Percentiles rank a stretch among this genome's conserved stretches.
phyloP scores from a whole-genome alignment of 345 rosid genomes.

The Pseudoturritis turrita region DNA sequence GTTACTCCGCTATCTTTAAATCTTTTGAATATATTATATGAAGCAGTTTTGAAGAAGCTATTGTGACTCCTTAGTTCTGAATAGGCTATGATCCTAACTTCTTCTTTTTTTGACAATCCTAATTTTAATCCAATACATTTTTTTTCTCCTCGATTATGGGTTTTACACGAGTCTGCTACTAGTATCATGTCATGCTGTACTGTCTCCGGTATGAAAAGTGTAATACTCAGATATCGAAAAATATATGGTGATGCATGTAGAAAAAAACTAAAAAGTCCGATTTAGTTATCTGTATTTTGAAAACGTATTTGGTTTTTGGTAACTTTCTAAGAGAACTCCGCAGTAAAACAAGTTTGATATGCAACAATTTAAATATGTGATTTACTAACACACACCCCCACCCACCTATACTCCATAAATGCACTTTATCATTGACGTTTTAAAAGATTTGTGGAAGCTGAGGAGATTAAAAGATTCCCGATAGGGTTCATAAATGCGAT shows the following conservation, averaged over 20 bases:
- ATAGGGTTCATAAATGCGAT: not conserved
- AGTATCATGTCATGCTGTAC: too few relatives aligned
- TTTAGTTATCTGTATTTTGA: too few relatives aligned
- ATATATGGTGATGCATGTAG: too few relatives aligned
- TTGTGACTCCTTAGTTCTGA: not conserved
- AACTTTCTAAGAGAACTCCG: too few relatives aligned
- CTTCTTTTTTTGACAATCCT: too few relatives aligned
- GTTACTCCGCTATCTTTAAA: not conserved
- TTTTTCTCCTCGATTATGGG: not conserved
- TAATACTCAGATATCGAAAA: too few relatives aligned
- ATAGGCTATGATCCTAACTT: not conserved
- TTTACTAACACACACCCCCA: not conserved
- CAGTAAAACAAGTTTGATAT: too few relatives aligned
- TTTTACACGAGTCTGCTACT: too few relatives aligned
- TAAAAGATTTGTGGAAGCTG: not conserved
- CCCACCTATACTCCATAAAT: not conserved
- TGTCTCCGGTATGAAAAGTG: too few relatives aligned
- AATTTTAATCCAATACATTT: not conserved
- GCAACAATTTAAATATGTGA: too few relatives aligned
- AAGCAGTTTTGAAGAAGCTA: not conserved
- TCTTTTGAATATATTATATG: not conserved
- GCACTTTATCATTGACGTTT: not conserved
- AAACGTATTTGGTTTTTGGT: too few relatives aligned
- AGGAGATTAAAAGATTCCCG: not conserved
- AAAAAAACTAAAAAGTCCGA: too few relatives aligned